These are phyloP conservation scores for Diutina ranongensis DNA, from an alignment of 1,139 yeast genomes.

Conservation along the genomic window DNA sequence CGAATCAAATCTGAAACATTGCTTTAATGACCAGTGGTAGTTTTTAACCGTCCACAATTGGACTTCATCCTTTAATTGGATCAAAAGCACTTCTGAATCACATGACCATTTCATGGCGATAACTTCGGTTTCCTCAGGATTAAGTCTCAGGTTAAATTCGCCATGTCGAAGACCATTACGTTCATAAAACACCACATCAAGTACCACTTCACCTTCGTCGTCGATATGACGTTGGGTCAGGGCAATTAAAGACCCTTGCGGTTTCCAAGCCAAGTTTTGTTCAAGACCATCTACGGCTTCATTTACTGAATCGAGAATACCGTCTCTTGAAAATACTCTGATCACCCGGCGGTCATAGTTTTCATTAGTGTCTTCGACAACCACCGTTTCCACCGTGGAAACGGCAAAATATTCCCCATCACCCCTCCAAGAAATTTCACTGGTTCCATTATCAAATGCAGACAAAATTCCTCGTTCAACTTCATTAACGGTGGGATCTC, in stretches of 20 bases:
- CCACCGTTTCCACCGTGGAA: slow-evolving; percentile 44
- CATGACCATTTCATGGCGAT: slow-evolving; percentile 67
- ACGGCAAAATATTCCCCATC: slow-evolving; percentile 81
- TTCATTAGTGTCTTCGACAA: slow-evolving; percentile 30
- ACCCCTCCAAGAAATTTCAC: slow-evolving; percentile 81
- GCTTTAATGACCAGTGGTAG: slow-evolving; percentile 92
- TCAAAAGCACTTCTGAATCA: slow-evolving; percentile 68
- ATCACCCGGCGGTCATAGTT: slow-evolving; percentile 57
- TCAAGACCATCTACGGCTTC: slow-evolving; percentile 86
- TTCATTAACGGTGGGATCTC: slow-evolving; percentile 87
- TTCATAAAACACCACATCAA: slow-evolving; percentile 72
- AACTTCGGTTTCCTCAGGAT: slow-evolving; percentile 35
- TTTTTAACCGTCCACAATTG: slow-evolving; percentile 89
- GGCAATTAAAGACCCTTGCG: slow-evolving; percentile 82
- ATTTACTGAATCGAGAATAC: slow-evolving; percentile 68
- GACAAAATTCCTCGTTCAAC: slow-evolving; percentile 61
- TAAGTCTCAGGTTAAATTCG: slow-evolving; percentile 60
- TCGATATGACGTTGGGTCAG: slow-evolving; percentile 55
- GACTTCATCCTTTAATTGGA: slow-evolving; percentile 47
- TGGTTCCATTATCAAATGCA: slow-evolving; percentile 32
- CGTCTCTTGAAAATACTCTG: slow-evolving; percentile 74
- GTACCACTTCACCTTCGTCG: slow-evolving; percentile 35
- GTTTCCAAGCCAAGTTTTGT: slow-evolving; percentile 72
- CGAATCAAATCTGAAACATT: slow-evolving; percentile 30
- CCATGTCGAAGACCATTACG: slow-evolving; percentile 90